Percentiles rank a stretch among this genome's conserved stretches.
These are phyloP conservation scores for Loxodes magnus DNA, from an alignment of 73 alveolate species.

Conservation along the genomic window DNA sequence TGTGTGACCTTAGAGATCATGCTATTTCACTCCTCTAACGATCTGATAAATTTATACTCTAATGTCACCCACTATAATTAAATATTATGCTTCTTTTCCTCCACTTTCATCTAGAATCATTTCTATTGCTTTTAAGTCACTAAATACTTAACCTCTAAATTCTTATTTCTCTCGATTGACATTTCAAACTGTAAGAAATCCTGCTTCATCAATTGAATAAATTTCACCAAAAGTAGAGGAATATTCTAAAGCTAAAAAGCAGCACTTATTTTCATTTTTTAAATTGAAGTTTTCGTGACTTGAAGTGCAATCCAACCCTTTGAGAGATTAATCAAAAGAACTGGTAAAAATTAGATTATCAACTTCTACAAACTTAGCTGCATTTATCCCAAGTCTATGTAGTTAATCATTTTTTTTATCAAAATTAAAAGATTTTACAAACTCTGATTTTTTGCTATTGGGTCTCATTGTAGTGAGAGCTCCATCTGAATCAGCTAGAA, in stretches of 20 bases:
- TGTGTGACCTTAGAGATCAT: constrained; percentile 67
- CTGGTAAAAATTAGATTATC: constrained; percentile 70
- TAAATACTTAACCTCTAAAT: constrained; percentile 43
- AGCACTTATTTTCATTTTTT: constrained; percentile 64
- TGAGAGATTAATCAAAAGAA: constrained; percentile 61
- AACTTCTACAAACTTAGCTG: constrained; percentile 54
- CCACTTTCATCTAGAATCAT: constrained; percentile 14
- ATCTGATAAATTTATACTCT: constrained; percentile 44
- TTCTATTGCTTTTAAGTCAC: constrained; percentile 24
- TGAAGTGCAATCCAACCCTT: constrained; percentile 64
- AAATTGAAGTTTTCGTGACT: constrained; percentile 59
- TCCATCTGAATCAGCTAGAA: constrained; percentile 88
- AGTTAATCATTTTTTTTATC: constrained; percentile 47
- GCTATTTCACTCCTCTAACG: constrained; percentile 62
- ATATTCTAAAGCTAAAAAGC: constrained; percentile 44
- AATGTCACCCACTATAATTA: constrained; percentile 51
- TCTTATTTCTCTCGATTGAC: constrained; percentile 73
- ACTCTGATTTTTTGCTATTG: constrained; percentile 38
- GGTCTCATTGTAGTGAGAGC: constrained; percentile 51
- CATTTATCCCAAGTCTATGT: constrained; percentile 60
- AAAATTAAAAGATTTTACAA: constrained; percentile 32
- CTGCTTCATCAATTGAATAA: constrained; percentile 67
- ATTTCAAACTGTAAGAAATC: constrained; percentile 63
- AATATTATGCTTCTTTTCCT: constrained; percentile 38
- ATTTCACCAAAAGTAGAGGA: constrained; percentile 36